These are phyloP conservation scores for Flaveria ramosissima DNA, from an alignment of 129 eudicot genomes.

Conservation along the genomic window DNA sequence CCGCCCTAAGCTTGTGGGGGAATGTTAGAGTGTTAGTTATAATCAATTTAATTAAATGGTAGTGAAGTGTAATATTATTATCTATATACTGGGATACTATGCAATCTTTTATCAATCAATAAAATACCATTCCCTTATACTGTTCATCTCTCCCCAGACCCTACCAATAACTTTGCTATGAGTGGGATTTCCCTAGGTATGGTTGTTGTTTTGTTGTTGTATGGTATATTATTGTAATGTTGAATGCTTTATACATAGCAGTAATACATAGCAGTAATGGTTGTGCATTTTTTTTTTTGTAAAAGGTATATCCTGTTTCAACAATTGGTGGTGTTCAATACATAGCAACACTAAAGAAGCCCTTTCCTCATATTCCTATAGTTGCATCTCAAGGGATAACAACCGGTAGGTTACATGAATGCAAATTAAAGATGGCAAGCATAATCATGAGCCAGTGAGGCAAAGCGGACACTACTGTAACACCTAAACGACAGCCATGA, in stretches of 20 bases:
- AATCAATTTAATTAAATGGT: no score
- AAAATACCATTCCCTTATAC: no score
- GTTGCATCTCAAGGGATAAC: slow-evolving; percentile 92
- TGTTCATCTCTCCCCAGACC: no score
- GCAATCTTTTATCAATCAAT: no score
- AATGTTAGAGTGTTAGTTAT: no score
- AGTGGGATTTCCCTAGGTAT: no score
- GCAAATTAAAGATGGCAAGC: background rate
- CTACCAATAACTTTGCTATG: no score
- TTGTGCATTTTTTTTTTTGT: slow-evolving; percentile 5
- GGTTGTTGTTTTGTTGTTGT: no score
- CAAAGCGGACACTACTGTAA: background rate
- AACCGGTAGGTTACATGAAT: slow-evolving; percentile 42
- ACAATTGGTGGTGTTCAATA: slow-evolving; percentile 74
- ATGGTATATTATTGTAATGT: background rate
- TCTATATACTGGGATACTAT: no score
- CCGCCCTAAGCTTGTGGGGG: no score
- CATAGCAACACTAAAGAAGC: slow-evolving; percentile 68
- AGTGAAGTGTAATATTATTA: no score
- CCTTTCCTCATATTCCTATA: slow-evolving; percentile 78
- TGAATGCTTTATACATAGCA: background rate
- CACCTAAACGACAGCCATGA: background rate
- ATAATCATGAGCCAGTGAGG: background rate
- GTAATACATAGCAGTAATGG: no score
- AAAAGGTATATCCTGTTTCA: slow-evolving; percentile 80